phyloP scores from a whole-genome alignment of 106 monocot genomes.

The Platanthera guangdongensis region DNA sequence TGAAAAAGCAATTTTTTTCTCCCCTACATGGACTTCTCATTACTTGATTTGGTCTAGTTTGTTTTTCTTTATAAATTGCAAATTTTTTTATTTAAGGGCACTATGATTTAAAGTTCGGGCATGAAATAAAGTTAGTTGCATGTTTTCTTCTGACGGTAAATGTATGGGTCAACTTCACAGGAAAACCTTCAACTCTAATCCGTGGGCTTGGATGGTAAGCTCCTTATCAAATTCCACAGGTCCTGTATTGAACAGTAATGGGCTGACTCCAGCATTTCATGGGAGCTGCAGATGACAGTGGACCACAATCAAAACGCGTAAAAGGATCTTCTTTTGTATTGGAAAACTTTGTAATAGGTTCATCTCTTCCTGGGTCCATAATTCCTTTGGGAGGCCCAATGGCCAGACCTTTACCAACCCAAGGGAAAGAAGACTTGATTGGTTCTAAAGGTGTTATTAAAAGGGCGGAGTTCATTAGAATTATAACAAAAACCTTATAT shows the following conservation, averaged over 20 bases:
- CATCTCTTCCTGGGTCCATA: slow-evolving; percentile 15
- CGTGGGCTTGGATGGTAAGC: no score
- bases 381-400: slow-evolving; percentile 36
- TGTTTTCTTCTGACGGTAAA: no score
- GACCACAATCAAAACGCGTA: slow-evolving; percentile 51
- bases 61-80: no score
- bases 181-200: no score
- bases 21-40: no score
- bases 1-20: no score
- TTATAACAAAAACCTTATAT: slow-evolving; percentile 59
- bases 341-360: slow-evolving; percentile 14
- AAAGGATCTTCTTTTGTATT: slow-evolving; percentile 33
- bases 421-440: slow-evolving; percentile 37
- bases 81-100: no score
- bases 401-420: slow-evolving; percentile 39
- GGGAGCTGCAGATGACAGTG: slow-evolving; percentile 52
- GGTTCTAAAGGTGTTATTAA: slow-evolving; percentile 55
- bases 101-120: no score
- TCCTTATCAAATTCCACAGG: no score
- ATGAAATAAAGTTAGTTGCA: no score
- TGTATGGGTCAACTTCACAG: no score
- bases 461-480: slow-evolving; percentile 54
- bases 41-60: no score
- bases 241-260: slow-evolving; percentile 24
- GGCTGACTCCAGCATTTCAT: slow-evolving; percentile 55